Evolutionary conservation across 305 asterid genomes (phyloP), one percentile per base, ranked within the genome.

Genomic region (Caryopteris hybrid): DNA sequence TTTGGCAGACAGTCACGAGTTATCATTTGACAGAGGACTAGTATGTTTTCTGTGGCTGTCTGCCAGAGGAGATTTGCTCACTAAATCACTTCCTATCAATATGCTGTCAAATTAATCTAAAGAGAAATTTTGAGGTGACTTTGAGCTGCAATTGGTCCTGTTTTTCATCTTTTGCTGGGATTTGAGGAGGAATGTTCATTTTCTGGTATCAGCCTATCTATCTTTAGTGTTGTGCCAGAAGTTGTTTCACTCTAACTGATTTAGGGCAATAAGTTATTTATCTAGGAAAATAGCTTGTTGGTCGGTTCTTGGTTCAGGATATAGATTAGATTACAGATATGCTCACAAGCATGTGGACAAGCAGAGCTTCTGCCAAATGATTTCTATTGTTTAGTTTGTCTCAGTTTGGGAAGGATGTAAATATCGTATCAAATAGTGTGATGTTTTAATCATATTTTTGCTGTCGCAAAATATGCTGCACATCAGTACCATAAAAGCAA

Each of bases 1-100:
- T 78, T 17, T 29, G 74, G 79, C 74, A 61, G 75, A 74, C 72
- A n/a, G 65, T 61, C 62, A 9, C 29, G 0, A 59, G 51, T 18
- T 55, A 63, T 42, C 20, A 33, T 64, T 20, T 27, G 60, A 41
- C 10, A 0, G 52, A 20, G 39, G 64, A 31, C 42, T 39, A 21
- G 16, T 58, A 1, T 65, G 73, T 54, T 46, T 65, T 52, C 36
- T 21, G 39, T 31, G 55, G 46, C 69, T 63, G 72, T 62, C 69
- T 73, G 78, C 81, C 70, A 69, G 68, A 69, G 79, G 79, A 78
- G 76, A 69, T 78, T 69, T 78, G 79, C 76, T 69, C 76, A 61
- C 61, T 56, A 70, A 39, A 1, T 27, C 25, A 14, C 57, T 61
- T 52, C 31, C 17, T 1, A 5, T 38, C 63, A 62, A 23, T 41